Evolutionary conservation across 768 basidiomycete genomes (phyloP), one percentile per base, ranked within the genome.

Genomic region (Kwoniella heveanensis): DNA sequence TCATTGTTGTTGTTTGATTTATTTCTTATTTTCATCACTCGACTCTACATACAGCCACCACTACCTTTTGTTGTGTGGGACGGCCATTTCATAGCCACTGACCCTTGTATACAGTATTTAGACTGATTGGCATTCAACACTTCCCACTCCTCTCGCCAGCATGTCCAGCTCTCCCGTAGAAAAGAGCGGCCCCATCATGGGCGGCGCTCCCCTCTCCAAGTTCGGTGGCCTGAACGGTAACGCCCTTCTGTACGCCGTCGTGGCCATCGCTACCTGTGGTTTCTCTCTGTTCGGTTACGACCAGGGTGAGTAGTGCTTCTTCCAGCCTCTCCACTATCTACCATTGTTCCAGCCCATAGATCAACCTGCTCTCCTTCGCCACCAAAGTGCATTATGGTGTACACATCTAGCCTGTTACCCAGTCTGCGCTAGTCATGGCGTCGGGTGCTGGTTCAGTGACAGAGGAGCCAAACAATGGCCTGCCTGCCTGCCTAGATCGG

Each of bases 261-360:
- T 77, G 24, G 70, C 57, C 44, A 73, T 70, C 48, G 76, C 76
- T 13, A 77, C 76, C 17, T 60, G 55, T 54, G 76, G 76, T 60
- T 77, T 76, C 70, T 67, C 65, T 55, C 59, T 77, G 37, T 77
- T 79, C 67, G 78, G 73, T 62, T 78, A 78, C 54, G 77, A 78
- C 55, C 77, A 78, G 58, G 73, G 68, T 74, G 56, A 65, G 69
- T 49, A 49, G 48, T 6, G 48, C 48, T 44, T 19, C 39, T 19
- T n/a, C n/a, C n/a, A n/a, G n/a, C 39, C 39, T 19, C 15, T 19
- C 39, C 39, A 9, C 39, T 17, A 10, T 44, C 39, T 44, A n/a
- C n/a, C n/a, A n/a, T n/a, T n/a, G n/a, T n/a, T n/a, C n/a, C n/a
- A n/a, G n/a, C n/a, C n/a, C n/a, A n/a, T n/a, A n/a, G n/a, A n/a